These are phyloP conservation scores for Lomentospora prolificans DNA, from an alignment of 2,329 filamentous ascomycete genomes.

Conservation along the genomic window DNA sequence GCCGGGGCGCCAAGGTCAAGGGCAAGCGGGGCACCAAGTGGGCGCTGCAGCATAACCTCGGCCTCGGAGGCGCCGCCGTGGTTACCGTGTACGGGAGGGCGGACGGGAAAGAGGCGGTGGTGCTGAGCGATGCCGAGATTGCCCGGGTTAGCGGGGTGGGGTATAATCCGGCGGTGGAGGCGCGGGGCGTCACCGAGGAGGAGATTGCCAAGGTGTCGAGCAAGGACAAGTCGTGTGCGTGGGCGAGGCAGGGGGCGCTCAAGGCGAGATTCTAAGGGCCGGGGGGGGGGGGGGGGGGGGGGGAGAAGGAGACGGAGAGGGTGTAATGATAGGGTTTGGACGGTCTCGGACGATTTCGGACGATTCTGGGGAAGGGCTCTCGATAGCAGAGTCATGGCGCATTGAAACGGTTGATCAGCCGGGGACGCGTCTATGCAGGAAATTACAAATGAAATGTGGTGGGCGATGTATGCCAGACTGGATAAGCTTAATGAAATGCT, in stretches of 20 bases:
- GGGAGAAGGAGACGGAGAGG: not conserved
- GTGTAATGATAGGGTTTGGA: not conserved
- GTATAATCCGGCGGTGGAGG: slow-evolving; percentile 86
- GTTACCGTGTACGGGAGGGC: slow-evolving; percentile 81
- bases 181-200: slow-evolving; percentile 73
- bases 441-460: not conserved
- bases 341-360: no score
- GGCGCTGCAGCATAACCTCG: slow-evolving; percentile 86
- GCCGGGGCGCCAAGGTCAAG: not conserved
- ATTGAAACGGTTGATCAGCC: not conserved
- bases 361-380: no score
- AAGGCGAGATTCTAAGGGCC: slow-evolving; percentile 4
- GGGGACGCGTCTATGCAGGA: not conserved
- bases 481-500: not conserved
- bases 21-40: slow-evolving; percentile 48
- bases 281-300: not conserved
- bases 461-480: not conserved
- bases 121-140: slow-evolving; percentile 53
- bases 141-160: slow-evolving; percentile 60
- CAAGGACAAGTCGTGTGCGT: slow-evolving; percentile 53
- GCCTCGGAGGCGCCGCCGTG: slow-evolving; percentile 81
- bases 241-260: slow-evolving; percentile 60
- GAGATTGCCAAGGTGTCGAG: slow-evolving; percentile 66
- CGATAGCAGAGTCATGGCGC: no score
- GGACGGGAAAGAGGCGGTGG: slow-evolving; percentile 57